Conservation (phyloP, 2,329 filamentous ascomycete species). For the Sclerotinia glacialis region DNA sequence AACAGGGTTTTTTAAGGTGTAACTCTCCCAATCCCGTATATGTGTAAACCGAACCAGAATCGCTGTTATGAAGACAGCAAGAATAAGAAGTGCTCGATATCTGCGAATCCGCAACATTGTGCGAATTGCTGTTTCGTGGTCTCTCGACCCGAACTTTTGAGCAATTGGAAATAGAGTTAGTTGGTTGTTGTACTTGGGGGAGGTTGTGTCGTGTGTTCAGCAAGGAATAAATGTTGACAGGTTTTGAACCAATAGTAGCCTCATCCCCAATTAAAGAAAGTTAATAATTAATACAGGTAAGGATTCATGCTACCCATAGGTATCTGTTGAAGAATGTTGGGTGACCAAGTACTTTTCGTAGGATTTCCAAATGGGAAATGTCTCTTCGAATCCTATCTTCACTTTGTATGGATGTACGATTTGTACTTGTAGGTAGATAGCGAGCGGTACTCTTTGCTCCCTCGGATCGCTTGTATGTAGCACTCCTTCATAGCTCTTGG, state of each 20-base stretch:
- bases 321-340: neutral
- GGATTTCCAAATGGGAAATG: neutral
- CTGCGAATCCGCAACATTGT: constrained; percentile 58
- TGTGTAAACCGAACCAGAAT: constrained; percentile 29
- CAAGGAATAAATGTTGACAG: constrained; percentile 7
- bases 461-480: constrained; percentile 6
- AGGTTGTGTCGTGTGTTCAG: constrained; percentile 15
- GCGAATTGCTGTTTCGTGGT: constrained; percentile 20
- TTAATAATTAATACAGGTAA: neutral
- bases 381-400: neutral
- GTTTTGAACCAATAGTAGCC: constrained; percentile 8
- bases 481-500: neutral
- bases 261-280: constrained; percentile 15
- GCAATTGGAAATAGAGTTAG: neutral
- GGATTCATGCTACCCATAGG: too few species aligned
- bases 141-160: constrained; percentile 15
- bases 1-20: constrained; percentile 19
- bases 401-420: neutral
- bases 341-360: neutral
- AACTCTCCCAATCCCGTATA: constrained; percentile 26
- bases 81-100: constrained; percentile 54
- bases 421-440: neutral
- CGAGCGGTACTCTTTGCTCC: too few species aligned
- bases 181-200: constrained; percentile 7
- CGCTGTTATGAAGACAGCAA: constrained; percentile 28